Evolutionary conservation across 495 filamentous ascomycete species (phyloP).

Genomic region (Penicillium herquei): DNA sequence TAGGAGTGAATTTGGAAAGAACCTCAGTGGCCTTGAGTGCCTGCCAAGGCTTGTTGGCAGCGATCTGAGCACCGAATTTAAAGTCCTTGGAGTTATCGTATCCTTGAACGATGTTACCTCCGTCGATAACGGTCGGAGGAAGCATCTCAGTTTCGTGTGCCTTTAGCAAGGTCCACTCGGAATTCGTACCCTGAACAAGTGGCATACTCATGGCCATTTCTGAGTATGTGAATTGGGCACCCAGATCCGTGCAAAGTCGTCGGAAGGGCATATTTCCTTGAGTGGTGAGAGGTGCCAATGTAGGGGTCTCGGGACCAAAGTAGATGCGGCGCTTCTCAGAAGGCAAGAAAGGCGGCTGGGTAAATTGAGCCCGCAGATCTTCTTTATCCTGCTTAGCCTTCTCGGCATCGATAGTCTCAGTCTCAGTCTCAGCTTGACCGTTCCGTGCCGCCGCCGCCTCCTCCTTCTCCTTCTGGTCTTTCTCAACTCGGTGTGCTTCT

Average conservation of each 20-base stretch:
- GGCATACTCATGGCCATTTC: constrained; percentile 97
- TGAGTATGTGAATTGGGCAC: constrained; percentile 91
- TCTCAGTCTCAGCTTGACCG: constrained; percentile 1
- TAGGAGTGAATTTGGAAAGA: constrained; percentile 69
- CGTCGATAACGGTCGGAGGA: constrained; percentile 55
- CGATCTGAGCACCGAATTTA: constrained; percentile 88
- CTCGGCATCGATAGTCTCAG: constrained; percentile 14
- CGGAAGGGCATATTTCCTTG: constrained; percentile 98
- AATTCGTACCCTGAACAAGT: constrained; percentile 84
- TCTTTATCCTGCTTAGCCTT: constrained; percentile 38
- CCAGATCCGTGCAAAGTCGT: constrained; percentile 83
- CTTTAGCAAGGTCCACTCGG: constrained; percentile 93
- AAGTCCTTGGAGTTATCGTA: constrained; percentile 82
- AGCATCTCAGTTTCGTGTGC: constrained; percentile 77
- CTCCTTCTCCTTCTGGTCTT: constrained; percentile 6
- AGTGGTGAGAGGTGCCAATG: constrained; percentile 85
- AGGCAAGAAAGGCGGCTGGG: constrained; percentile 79
- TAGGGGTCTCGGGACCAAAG: constrained; percentile 88
- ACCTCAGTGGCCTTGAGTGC: constrained; percentile 84
- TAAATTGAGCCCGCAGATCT: constrained; percentile 75
- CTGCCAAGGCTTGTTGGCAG: constrained; percentile 83
- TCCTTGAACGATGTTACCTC: constrained; percentile 54
- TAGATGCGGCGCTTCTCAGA: constrained; percentile 93
- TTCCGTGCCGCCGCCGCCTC: neutral
- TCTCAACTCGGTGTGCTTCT: constrained; percentile 43